A percentile compares a stretch with the other conserved stretches of the same genome.
These are phyloP conservation scores for Helianthus tuberosus DNA, from an alignment of 129 eudicot genomes.

Conservation along the genomic window DNA sequence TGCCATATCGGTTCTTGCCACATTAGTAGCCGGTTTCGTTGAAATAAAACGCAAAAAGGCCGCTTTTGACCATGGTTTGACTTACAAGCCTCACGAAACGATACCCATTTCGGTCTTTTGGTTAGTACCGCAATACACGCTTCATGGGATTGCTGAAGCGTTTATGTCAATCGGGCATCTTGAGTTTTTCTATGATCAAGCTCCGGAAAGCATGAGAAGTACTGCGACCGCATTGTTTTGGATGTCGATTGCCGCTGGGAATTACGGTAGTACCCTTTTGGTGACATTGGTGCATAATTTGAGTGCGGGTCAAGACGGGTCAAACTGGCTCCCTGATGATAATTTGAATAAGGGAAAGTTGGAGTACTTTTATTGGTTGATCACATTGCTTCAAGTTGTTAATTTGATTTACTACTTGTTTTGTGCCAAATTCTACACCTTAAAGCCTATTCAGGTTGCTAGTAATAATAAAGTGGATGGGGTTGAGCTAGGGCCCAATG, in stretches of 20 bases:
- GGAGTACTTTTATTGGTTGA: constrained; percentile 84
- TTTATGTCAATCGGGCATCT: constrained; percentile 92
- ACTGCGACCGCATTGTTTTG: constrained; percentile 84
- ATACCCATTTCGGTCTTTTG: constrained; percentile 77
- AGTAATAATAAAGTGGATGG: constrained; percentile 38
- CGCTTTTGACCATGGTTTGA: constrained; percentile 52
- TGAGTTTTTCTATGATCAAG: constrained; percentile 90
- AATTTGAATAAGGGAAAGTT: constrained; percentile 76
- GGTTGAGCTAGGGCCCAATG: constrained; percentile 51
- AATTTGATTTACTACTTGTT: constrained; percentile 68
- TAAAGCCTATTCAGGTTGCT: constrained; percentile 72
- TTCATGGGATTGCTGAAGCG: constrained; percentile 88
- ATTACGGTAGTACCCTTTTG: constrained; percentile 71
- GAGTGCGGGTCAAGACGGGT: constrained; percentile 53
- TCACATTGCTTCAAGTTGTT: constrained; percentile 66
- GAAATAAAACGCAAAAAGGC: constrained; percentile 66
- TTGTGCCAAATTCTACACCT: constrained; percentile 84
- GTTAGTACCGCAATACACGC: constrained; percentile 78
- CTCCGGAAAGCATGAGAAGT: constrained; percentile 98
- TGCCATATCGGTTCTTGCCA: constrained; percentile 67
- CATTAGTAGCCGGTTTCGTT: constrained; percentile 71
- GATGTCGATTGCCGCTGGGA: constrained; percentile 78
- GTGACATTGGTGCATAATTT: constrained; percentile 68
- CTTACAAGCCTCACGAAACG: constrained; percentile 40
- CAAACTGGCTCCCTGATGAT: constrained; percentile 86